phyloP scores from a whole-genome alignment of 2,329 filamentous ascomycete genomes.

The Malbranchea zuffiana region DNA sequence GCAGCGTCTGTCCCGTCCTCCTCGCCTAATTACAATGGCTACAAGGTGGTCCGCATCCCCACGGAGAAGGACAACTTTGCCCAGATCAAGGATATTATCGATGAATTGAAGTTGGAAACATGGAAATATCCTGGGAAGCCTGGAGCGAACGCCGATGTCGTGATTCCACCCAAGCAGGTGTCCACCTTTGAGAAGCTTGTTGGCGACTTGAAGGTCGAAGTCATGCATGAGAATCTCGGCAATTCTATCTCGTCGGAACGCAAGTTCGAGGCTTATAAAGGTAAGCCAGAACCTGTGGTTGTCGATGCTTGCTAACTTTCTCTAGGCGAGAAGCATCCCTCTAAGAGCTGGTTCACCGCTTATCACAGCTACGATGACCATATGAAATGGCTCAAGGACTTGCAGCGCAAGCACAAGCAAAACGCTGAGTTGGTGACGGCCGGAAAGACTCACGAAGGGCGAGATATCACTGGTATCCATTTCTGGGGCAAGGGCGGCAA shows the following conservation, averaged over 20 bases:
- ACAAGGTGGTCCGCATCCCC: constrained; percentile 17
- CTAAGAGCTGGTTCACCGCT: constrained; percentile 42
- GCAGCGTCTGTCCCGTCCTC: constrained; percentile 4
- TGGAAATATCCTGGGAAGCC: constrained; percentile 16
- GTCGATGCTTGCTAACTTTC: too few relatives aligned
- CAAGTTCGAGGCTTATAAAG: constrained; percentile 17
- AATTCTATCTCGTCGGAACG: constrained; percentile 33
- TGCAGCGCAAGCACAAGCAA: constrained; percentile 36
- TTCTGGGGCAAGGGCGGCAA: constrained; percentile 40
- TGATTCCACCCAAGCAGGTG: constrained; percentile 31
- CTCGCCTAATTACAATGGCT: constrained; percentile 15
- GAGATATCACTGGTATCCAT: constrained; percentile 39
- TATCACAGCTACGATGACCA: constrained; percentile 48
- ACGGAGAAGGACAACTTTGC: constrained; percentile 12
- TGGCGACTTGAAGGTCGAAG: constrained; percentile 22
- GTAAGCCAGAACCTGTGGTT: too few relatives aligned
- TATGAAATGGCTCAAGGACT: constrained; percentile 37
- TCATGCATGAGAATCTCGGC: constrained; percentile 38
- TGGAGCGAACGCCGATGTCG: constrained; percentile 30
- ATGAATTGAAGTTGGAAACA: constrained; percentile 14
- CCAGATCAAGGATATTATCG: constrained; percentile 15
- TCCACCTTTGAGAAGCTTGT: constrained; percentile 29
- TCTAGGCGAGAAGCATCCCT: constrained; percentile 16
- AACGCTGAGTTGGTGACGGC: constrained; percentile 42
- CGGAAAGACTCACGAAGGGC: constrained; percentile 40